Conservation (phyloP, 306 rosid genomes). For the Prunus fruticosa region DNA sequence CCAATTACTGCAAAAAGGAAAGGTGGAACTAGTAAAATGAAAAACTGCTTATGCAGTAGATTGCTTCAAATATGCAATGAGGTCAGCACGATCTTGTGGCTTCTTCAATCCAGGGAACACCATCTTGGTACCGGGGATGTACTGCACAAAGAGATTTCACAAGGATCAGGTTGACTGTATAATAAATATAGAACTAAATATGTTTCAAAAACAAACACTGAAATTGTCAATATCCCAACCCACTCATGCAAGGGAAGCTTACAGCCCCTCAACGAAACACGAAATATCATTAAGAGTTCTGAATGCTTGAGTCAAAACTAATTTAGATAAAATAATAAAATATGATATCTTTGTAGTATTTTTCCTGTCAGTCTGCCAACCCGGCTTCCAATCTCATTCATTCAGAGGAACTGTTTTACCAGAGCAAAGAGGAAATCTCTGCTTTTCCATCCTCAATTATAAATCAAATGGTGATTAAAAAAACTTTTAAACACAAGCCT, state of each 20-base stretch:
- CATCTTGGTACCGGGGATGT: conserved; percentile 98
- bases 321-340: not conserved
- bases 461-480: not conserved
- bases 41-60: conserved; percentile 48
- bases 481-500: not conserved
- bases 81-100: conserved; percentile 94
- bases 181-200: not conserved
- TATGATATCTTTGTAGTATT: not conserved
- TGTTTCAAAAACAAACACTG: no score
- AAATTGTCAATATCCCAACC: not conserved
- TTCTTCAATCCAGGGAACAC: conserved; percentile 96
- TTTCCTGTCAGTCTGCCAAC: not conserved
- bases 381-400: not conserved
- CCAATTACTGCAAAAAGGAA: conserved; percentile 42
- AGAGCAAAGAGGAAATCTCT: not conserved
- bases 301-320: not conserved
- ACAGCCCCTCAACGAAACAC: not conserved
- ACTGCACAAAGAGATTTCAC: conserved; percentile 45
- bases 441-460: not conserved
- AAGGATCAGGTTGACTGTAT: not conserved
- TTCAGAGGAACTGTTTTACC: not conserved
- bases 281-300: not conserved
- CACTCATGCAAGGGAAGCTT: not conserved
- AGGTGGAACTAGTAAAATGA: not conserved
- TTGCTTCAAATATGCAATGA: conserved; percentile 83